Conservation (phyloP, 768 basidiomycete genomes). For the Leccinum fibrillosum region DNA sequence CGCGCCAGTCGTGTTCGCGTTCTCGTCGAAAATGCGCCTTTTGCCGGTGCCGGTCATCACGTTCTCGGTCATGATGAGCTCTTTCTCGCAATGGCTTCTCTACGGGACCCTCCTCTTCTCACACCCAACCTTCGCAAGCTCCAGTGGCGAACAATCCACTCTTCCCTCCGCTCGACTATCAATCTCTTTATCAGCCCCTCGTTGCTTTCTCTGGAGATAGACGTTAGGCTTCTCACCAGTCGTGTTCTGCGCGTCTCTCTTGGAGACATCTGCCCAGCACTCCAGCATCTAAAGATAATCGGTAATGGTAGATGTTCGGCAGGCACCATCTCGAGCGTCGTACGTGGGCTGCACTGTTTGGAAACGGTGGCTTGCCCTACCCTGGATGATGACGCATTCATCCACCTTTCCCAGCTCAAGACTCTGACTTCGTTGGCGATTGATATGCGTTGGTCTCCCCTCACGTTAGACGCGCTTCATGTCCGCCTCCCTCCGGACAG, state of each 20-base stretch:
- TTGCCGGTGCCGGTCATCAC: background rate
- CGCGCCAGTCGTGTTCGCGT: constrained; percentile 16
- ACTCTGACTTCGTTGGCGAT: constrained; percentile 17
- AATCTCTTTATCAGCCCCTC: constrained; percentile 23
- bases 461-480: constrained; percentile 11
- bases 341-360: constrained; percentile 13
- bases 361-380: constrained; percentile 18
- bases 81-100: constrained; percentile 14
- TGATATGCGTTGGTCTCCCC: constrained; percentile 24
- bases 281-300: constrained; percentile 19
- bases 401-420: constrained; percentile 21
- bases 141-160: constrained; percentile 12
- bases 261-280: constrained; percentile 13
- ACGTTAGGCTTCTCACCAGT: constrained; percentile 17
- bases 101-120: constrained; percentile 17
- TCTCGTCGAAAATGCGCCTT: constrained; percentile 1
- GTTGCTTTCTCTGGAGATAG: constrained; percentile 21
- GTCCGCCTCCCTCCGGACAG: constrained; percentile 9
- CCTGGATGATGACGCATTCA: constrained; percentile 20
- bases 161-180: background rate
- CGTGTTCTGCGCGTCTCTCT: constrained; percentile 9
- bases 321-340: constrained; percentile 10
- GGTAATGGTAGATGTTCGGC: constrained; percentile 18
- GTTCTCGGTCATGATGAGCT: constrained; percentile 1
- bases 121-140: constrained; percentile 23